Conservation (phyloP, 2,329 filamentous ascomycete genomes). For the Fusarium longipes region DNA sequence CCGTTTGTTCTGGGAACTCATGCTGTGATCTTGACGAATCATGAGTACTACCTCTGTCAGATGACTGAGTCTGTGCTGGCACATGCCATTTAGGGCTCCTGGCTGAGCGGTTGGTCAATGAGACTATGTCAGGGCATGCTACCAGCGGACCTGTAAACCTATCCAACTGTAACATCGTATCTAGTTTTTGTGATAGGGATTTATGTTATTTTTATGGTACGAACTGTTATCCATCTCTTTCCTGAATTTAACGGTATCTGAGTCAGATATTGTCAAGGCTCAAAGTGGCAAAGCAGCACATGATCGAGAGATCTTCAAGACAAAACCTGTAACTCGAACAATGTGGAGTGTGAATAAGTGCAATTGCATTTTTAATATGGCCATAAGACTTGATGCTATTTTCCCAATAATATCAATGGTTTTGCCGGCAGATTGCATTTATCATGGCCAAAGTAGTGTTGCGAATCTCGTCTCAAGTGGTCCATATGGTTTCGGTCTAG, state of each 20-base stretch:
- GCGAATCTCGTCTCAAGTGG: constrained; percentile 20
- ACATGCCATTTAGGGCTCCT: constrained; percentile 1
- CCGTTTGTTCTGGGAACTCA: not conserved
- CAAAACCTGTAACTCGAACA: constrained; percentile 24
- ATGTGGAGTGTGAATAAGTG: not conserved
- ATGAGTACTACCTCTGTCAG: not conserved
- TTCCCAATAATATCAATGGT: not conserved
- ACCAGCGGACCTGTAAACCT: constrained; percentile 12
- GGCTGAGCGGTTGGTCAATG: constrained; percentile 12
- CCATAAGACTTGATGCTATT: not conserved
- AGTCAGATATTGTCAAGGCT: constrained; percentile 36
- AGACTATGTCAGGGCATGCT: not conserved
- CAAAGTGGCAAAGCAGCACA: constrained; percentile 32
- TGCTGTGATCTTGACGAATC: not conserved
- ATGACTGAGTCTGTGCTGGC: constrained; percentile 7
- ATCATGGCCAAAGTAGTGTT: constrained; percentile 7
- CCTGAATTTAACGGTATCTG: constrained; percentile 24
- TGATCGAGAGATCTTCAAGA: constrained; percentile 11
- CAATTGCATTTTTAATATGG: not conserved
- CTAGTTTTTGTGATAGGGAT: not conserved
- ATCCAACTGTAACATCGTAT: not conserved
- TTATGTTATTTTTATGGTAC: not conserved
- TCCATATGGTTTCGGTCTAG: constrained; percentile 24
- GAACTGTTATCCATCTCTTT: not conserved
- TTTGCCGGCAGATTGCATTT: not conserved